phyloP scores from a whole-genome alignment of 768 basidiomycete species.

The Bullera alba region DNA sequence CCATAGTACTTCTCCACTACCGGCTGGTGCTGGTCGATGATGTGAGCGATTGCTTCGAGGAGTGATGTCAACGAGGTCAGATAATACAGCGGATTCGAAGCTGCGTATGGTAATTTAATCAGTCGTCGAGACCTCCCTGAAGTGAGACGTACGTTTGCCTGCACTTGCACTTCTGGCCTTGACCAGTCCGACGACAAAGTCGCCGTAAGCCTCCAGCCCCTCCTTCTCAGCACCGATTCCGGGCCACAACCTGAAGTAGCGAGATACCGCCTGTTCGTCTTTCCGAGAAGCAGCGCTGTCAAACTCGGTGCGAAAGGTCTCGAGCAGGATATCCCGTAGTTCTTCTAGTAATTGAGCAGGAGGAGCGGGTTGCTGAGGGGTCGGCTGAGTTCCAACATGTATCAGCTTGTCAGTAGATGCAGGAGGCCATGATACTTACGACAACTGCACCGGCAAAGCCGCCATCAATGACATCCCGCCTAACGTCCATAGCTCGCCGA shows the following conservation, averaged over 20 bases:
- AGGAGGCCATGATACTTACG: conserved; percentile 50
- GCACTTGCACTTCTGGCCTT: conserved; percentile 67
- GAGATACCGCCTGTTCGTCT: conserved; percentile 77
- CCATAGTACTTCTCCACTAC: conserved; percentile 99
- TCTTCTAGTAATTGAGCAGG: conserved; percentile 74
- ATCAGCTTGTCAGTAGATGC: not conserved
- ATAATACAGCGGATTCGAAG: conserved; percentile 86
- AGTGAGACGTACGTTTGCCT: conserved; percentile 62
- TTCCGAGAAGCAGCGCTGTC: conserved; percentile 69
- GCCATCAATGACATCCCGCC: conserved; percentile 67
- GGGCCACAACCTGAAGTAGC: conserved; percentile 96
- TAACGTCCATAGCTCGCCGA: conserved; percentile 79
- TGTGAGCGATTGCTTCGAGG: conserved; percentile 90
- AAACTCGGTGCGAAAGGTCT: conserved; percentile 73
- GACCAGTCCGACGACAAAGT: conserved; percentile 86
- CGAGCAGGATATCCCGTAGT: conserved; percentile 66
- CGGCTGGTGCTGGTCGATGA: conserved; percentile 94
- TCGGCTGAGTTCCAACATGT: conserved; percentile 58
- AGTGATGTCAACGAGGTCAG: conserved; percentile 81
- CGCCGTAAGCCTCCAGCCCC: conserved; percentile 83
- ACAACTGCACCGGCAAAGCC: conserved; percentile 81
- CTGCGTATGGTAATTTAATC: conserved; percentile 48
- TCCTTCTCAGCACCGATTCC: conserved; percentile 87
- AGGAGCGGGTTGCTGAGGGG: conserved; percentile 75
- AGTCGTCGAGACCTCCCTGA: conserved; percentile 10